Evolutionary conservation across 495 filamentous ascomycete genomes (phyloP).

Genomic region (Poronia punctata): DNA sequence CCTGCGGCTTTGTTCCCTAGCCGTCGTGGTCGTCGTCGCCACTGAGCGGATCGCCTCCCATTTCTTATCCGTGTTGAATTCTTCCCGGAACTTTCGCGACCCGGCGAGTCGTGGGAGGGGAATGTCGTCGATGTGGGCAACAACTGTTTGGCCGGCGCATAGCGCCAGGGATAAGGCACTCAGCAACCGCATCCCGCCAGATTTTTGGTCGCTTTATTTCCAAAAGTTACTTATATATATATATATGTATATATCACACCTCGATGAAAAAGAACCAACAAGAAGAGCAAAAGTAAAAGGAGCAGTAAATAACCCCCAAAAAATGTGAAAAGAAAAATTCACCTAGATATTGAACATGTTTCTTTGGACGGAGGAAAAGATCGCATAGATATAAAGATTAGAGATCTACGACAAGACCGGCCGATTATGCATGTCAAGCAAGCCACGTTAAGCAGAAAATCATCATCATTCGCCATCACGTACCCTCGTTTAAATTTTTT

Average conservation of each 20-base stretch:
- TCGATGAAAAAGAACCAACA: no score
- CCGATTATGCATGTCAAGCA: no score
- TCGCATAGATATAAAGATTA: constrained; percentile 8
- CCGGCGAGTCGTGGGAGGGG: constrained; percentile 27
- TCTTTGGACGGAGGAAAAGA: neutral
- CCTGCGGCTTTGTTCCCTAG: no score
- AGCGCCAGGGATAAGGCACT: constrained; percentile 21
- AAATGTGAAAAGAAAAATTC: no score
- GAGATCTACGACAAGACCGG: no score
- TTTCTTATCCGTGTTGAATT: constrained; percentile 23
- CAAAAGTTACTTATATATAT: neutral
- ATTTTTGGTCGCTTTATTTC: neutral
- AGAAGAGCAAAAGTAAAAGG: no score
- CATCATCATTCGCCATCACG: no score
- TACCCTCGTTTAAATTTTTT: no score
- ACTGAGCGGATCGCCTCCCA: constrained; percentile 13
- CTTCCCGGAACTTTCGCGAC: constrained; percentile 26
- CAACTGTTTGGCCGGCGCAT: constrained; percentile 19
- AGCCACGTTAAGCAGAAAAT: constrained; percentile 2
- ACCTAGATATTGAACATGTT: no score
- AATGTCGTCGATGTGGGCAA: constrained; percentile 16
- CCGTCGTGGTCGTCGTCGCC: neutral
- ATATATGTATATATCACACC: neutral
- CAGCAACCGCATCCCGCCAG: constrained; percentile 21
- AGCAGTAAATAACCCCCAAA: no score